These are phyloP conservation scores for Akanthomyces muscarius DNA, from an alignment of 2,329 filamentous ascomycete genomes.

Conservation along the genomic window DNA sequence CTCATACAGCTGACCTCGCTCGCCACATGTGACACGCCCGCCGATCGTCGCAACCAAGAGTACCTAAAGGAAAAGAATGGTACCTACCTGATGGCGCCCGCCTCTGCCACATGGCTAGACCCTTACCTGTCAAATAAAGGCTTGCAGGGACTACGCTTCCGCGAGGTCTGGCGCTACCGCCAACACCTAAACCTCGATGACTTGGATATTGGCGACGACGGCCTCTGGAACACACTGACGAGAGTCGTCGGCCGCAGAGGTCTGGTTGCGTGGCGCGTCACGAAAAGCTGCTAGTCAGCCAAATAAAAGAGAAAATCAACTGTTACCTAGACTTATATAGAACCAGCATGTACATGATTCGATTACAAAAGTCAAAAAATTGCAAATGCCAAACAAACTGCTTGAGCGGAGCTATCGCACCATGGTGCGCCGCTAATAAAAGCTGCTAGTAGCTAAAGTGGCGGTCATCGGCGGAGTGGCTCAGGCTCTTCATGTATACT, in stretches of 20 bases:
- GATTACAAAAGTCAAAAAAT: not conserved
- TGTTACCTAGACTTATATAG: conserved; percentile 14
- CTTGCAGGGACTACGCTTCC: conserved; percentile 57
- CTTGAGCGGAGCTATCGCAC: not conserved
- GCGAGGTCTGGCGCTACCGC: conserved; percentile 65
- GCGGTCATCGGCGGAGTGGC: not conserved
- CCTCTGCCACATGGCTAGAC: conserved; percentile 67
- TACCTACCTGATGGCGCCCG: conserved; percentile 68
- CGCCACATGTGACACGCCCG: conserved; percentile 60
- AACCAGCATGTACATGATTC: conserved; percentile 10
- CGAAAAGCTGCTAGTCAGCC: conserved; percentile 49
- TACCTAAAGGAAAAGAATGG: conserved; percentile 59
- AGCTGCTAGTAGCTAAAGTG: not conserved
- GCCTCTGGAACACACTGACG: conserved; percentile 65
- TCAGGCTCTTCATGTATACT: not conserved
- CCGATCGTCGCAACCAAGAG: conserved; percentile 51
- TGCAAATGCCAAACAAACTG: not conserved
- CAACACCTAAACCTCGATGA: conserved; percentile 75
- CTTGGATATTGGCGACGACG: conserved; percentile 73
- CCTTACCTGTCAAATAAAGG: conserved; percentile 57
- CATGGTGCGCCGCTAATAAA: not conserved
- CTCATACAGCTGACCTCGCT: conserved; percentile 54
- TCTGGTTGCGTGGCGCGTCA: conserved; percentile 60
- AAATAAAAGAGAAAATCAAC: not conserved
- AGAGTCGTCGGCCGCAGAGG: conserved; percentile 63